These are phyloP conservation scores for Tardiomyces digboiensis DNA, from an alignment of 1,139 yeast genomes.

Conservation along the genomic window DNA sequence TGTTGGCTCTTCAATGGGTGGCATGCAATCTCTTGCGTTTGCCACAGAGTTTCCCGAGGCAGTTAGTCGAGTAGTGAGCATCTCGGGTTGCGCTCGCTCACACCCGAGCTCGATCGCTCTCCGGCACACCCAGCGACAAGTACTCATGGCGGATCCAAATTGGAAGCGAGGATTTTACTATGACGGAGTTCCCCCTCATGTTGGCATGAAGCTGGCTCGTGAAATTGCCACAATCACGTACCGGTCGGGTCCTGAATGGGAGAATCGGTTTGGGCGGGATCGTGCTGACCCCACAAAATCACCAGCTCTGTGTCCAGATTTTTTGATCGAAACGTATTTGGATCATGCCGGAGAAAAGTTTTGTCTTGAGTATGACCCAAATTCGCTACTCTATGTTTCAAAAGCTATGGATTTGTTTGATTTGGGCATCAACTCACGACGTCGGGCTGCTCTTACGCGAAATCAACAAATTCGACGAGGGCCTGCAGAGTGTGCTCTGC, in stretches of 20 bases:
- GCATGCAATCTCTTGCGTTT: slow-evolving; percentile 89
- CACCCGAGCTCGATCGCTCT: slow-evolving; percentile 93
- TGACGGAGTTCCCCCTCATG: slow-evolving; percentile 73
- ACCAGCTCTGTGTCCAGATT: slow-evolving; percentile 91
- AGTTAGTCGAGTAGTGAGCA: slow-evolving; percentile 63
- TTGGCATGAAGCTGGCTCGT: slow-evolving; percentile 90
- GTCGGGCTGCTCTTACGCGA: slow-evolving; percentile 26
- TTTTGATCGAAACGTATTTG: slow-evolving; percentile 80
- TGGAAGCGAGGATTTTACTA: slow-evolving; percentile 93
- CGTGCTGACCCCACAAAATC: slow-evolving; percentile 70
- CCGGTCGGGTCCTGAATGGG: slow-evolving; percentile 98
- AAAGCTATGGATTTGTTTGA: slow-evolving; percentile 96
- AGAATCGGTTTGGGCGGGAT: slow-evolving; percentile 78
- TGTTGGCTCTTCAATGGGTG: slow-evolving; percentile 95
- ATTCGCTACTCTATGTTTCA: slow-evolving; percentile 75
- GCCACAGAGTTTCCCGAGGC: slow-evolving; percentile 75
- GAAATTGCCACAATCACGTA: slow-evolving; percentile 93
- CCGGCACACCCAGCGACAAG: slow-evolving; percentile 90
- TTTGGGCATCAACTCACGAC: slow-evolving; percentile 45
- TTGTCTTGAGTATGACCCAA: slow-evolving; percentile 85
- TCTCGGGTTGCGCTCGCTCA: slow-evolving; percentile 88
- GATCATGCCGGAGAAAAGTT: slow-evolving; percentile 96
- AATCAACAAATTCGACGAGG: not conserved
- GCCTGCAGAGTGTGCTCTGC: slow-evolving; percentile 33
- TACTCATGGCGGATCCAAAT: slow-evolving; percentile 87